Base-by-base conservation (phyloP, 306 rosid genomes). In the Oemleria cerasiformis region DNA sequence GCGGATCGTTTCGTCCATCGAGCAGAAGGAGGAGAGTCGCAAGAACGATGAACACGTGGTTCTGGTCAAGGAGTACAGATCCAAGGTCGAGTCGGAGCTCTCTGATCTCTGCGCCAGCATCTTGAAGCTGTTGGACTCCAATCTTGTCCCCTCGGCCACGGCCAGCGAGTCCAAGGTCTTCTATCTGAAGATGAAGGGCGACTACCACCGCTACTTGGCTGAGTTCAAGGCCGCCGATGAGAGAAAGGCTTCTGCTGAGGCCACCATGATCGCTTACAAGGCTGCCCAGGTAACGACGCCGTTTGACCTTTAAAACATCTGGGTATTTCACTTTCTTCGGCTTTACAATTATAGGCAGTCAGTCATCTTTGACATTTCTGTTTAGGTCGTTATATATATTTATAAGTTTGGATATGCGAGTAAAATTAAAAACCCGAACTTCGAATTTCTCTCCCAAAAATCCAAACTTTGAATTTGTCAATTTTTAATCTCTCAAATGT, bases 161-260 rank as follows among this genome's bases (percentile, higher is more conserved):
- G 16, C 81, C 0, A 77, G 89, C 14, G 96, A 90, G 70, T 82
- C 88, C 1, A 90, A 87, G 76, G 88, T 90, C 3, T 90, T 90
- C 66, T 90, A 90, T 21, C 79, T 84, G 83, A 90, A 90, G 75
- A 86, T 90, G 96, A 87, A 90, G 50, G 96, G 92, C 6, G 96
- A 90, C 73, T 87, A 90, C 62, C 89, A 90, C 63, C 72, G 96
- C 70, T 90, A 90, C 76, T 23, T 87, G 71, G 92, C 92, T 0
- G 96, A 87, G 89, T 90, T 87, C 71, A 87, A 84, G 82, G 21
- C 75, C 39, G 91, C 77, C 4, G 92, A 87, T 67, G 83, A 90
- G 13, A 73, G 88, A 58, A 90, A 90, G 53, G 56, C 89, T 7
- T 88, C 91, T 21, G 91, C 92, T 41, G 96, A 90, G 68, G 90